Base-by-base conservation (phyloP, 306 rosid species). In the Sphenostylis stenocarpa region DNA sequence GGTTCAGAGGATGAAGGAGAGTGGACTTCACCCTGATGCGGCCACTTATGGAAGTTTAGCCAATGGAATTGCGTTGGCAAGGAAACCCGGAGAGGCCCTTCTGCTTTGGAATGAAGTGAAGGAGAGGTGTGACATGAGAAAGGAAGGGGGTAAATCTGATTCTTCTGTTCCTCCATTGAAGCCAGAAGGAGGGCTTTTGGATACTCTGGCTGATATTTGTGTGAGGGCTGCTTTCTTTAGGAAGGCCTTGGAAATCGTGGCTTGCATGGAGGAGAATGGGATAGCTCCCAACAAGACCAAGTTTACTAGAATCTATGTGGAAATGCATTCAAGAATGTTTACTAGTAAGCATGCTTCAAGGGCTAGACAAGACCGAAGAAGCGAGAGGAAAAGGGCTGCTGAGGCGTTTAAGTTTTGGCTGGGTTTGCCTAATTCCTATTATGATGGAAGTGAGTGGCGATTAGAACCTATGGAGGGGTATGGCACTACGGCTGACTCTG, bases 381-480 rank as follows among this genome's bases (percentile, higher is more conserved):
- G 55, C 0, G 98, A 95, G 84, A 90, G 89, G 90, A 95, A 92
- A 88, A 89, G 97, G 76, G 97, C 97, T 19, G 97, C 97, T n/a
- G 98, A 95, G 90, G 98, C 97, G 56, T 95, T 92, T 80, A 95
- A 95, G 86, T 95, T 92, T 84, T 92, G 98, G 97, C 52, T 95
- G 78, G 97, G 97, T 55, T 95, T 92, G 77, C 98, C 98, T 26
- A 95, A 95, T 85, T 89, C 97, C 73, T 95, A 92, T 64, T 95
- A 95, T 82, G 97, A 95, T 82, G 97, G 96, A 84, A 95, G 96
- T 79, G 98, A 95, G 81, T 92, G 97, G 98, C 47, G 97, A 78
- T 80, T 92, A 68, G 95, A 89, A 70, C 90, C 97, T 45, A 53
- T 80, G 34, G 91, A 91, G 43, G 92, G 93, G 14, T 86, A 92